Evolutionary conservation across 179 eudicot species (phyloP).

Genomic region (Heliamphora ciliata): DNA sequence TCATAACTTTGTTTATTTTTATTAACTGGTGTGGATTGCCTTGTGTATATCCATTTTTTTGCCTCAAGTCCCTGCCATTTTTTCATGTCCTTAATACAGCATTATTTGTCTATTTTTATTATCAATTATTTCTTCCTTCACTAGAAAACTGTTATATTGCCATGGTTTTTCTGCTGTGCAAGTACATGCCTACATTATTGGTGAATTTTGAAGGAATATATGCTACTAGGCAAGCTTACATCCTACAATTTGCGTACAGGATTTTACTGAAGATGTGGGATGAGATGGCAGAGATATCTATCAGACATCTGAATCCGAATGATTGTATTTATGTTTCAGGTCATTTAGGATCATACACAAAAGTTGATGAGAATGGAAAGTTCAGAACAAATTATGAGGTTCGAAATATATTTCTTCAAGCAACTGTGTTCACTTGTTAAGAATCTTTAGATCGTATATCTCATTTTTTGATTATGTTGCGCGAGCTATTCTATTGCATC

Average conservation of each 20-base stretch:
- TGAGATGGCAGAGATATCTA: slow-evolving; percentile 55
- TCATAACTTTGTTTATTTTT: neutral
- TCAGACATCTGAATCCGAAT: slow-evolving; percentile 50
- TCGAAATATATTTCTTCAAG: neutral
- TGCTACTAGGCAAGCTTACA: slow-evolving; percentile 1
- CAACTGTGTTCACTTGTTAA: neutral
- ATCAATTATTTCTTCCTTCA: neutral
- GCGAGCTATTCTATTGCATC: neutral
- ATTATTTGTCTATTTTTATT: neutral
- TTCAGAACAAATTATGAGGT: slow-evolving; percentile 40
- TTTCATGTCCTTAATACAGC: neutral
- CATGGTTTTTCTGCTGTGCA: neutral
- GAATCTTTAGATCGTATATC: neutral
- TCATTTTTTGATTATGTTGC: neutral
- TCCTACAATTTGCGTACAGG: slow-evolving; percentile 33
- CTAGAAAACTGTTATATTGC: neutral
- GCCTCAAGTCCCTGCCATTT: neutral
- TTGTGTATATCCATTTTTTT: neutral
- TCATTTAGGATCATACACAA: slow-evolving; percentile 35
- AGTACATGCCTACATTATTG: neutral
- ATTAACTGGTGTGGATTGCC: neutral
- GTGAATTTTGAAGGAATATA: neutral
- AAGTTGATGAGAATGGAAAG: slow-evolving; percentile 29
- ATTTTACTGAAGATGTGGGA: slow-evolving; percentile 50
- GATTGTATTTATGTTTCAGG: slow-evolving; percentile 73